Evolutionary conservation across 2,329 filamentous ascomycete species (phyloP).

Genomic region (Diaporthe capsici): DNA sequence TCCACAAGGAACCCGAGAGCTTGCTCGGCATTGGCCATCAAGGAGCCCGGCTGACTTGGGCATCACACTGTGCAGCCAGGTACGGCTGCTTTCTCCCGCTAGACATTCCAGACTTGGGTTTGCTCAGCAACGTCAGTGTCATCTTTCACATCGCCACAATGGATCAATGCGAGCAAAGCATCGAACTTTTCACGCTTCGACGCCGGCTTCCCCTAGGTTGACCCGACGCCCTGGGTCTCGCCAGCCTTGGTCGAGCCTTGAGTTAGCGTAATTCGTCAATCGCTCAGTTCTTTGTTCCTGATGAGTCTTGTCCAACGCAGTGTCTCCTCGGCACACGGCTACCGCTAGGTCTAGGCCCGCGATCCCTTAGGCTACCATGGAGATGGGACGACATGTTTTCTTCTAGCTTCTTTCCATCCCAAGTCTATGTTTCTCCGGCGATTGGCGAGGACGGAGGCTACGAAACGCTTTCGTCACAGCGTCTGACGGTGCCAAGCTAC

Average conservation of each 20-base stretch:
- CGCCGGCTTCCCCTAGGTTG: not conserved
- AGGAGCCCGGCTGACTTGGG: not conserved
- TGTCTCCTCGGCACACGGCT: not conserved
- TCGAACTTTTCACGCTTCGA: not conserved
- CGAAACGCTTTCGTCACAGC: conserved; percentile 29
- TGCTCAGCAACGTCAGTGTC: not conserved
- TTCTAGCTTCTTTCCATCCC: conserved; percentile 26
- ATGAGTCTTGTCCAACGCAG: not conserved
- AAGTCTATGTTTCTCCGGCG: conserved; percentile 11
- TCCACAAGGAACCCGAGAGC: not conserved
- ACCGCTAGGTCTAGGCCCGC: not conserved
- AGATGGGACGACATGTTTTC: conserved; percentile 29
- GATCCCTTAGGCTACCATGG: not conserved
- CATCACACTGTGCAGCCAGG: not conserved
- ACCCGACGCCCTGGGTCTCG: conserved; percentile 16
- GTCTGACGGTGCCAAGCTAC: conserved; percentile 32
- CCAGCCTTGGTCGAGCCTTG: not conserved
- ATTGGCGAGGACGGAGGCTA: conserved; percentile 14
- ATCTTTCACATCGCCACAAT: not conserved
- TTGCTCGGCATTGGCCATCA: not conserved
- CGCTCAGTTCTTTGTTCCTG: conserved; percentile 19
- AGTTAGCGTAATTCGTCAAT: not conserved
- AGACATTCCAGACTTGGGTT: conserved; percentile 16
- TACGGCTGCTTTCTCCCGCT: not conserved
- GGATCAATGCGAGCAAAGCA: conserved; percentile 9